These are phyloP conservation scores for Haplographium delicatum DNA, from an alignment of 495 filamentous ascomycete genomes.

Conservation along the genomic window DNA sequence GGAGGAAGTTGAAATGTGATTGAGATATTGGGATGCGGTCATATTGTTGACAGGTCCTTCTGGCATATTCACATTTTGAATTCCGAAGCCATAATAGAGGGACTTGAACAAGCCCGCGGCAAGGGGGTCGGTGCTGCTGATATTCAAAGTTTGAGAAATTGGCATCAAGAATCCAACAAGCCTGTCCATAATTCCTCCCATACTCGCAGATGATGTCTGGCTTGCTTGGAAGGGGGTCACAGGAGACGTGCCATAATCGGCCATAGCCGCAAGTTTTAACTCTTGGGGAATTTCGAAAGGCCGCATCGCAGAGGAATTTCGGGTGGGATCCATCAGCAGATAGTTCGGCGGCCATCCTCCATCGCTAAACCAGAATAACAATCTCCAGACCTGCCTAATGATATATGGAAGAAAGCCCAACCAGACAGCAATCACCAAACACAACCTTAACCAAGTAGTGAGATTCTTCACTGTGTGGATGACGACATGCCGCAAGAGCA, in stretches of 20 bases:
- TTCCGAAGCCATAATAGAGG: conserved; percentile 18
- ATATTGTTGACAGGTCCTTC: not conserved
- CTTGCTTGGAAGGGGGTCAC: conserved; percentile 36
- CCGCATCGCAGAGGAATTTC: conserved; percentile 12
- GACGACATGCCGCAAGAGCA: conserved; percentile 72
- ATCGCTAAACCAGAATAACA: conserved; percentile 92
- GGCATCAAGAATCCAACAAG: conserved; percentile 29
- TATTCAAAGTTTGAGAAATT: conserved; percentile 38
- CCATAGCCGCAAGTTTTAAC: conserved; percentile 12
- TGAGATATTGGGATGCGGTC: conserved; percentile 3
- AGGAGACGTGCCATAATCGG: conserved; percentile 35
- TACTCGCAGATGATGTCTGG: conserved; percentile 23
- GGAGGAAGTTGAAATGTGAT: not conserved
- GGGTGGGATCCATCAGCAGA: not conserved
- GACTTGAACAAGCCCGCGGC: conserved; percentile 25
- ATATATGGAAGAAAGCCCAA: conserved; percentile 81
- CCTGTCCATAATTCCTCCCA: conserved; percentile 15
- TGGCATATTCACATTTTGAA: conserved; percentile 5
- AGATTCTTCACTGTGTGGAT: conserved; percentile 65
- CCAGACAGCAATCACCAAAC: conserved; percentile 84
- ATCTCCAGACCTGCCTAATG: conserved; percentile 86
- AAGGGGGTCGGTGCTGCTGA: conserved; percentile 43
- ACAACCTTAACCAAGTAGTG: conserved; percentile 68
- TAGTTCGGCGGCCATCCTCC: conserved; percentile 57
- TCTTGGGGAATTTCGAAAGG: conserved; percentile 17